Evolutionary conservation across 768 basidiomycete genomes (phyloP).

Genomic region (Hypholoma sublateritium): DNA sequence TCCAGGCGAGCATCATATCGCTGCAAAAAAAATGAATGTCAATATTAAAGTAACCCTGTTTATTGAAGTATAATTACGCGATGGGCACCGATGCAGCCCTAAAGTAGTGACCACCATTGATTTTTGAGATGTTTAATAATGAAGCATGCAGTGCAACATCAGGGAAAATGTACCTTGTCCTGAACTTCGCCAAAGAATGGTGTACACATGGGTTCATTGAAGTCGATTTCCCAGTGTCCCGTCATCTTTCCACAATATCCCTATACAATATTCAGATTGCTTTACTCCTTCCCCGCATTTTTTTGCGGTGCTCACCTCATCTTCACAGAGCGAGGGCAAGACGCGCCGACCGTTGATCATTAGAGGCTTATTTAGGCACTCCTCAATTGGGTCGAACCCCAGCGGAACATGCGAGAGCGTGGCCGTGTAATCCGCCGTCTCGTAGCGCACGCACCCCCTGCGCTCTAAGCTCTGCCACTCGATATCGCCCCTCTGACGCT

Average conservation of each 20-base stretch:
- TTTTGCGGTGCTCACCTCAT: background rate
- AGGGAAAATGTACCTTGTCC: background rate
- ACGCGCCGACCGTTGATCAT: background rate
- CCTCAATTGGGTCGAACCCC: background rate
- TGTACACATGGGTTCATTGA: background rate
- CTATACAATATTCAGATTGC: background rate
- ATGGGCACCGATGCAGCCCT: background rate
- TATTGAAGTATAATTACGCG: background rate
- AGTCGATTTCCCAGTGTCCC: background rate
- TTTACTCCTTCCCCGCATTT: no score
- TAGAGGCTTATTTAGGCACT: background rate
- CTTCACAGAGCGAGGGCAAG: background rate
- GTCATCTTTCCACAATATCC: background rate
- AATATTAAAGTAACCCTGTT: no score
- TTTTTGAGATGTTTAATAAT: no score
- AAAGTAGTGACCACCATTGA: no score
- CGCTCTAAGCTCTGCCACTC: background rate
- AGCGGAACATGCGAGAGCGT: background rate
- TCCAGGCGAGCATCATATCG: background rate
- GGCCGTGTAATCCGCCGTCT: background rate
- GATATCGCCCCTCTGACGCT: background rate
- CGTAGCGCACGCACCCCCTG: background rate
- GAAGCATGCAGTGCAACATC: no score
- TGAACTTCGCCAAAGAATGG: background rate
- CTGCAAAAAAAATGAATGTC: background rate